Base-by-base conservation (phyloP, 352 stramenopile genomes). In the Phytophthora tubulina region DNA sequence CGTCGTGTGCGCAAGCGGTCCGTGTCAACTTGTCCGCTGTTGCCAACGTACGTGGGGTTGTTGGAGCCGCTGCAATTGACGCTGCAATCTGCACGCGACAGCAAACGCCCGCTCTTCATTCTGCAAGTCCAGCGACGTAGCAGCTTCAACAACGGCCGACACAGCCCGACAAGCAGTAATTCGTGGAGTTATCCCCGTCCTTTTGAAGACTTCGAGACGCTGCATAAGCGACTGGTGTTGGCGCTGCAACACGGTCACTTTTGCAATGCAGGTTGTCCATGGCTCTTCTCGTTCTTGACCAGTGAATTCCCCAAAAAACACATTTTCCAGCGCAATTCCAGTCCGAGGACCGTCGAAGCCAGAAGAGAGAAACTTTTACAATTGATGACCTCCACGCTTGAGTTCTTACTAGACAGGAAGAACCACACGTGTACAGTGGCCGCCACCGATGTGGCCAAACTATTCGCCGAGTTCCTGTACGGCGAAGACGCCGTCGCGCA, bases 181-280 rank as follows among this genome's bases (percentile, higher is more conserved):
- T 63, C 33, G 6, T 80, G 73, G 73, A 69, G 63, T 33, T 53
- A 27, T 4, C 33, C 63, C 21, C 55, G 51, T 9, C 35, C 69
- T 0, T 75, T 80, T 66, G 65, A 75, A 38, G 70, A 69, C n/a
- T 80, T 70, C 45, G 49, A 70, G 55, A 38, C n/a, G 30, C 62
- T 81, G 39, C 65, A 81, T 50, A 38, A 56, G 15, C 54, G 58
- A 3, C 70, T 78, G 54, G 11, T 49, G 8, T 21, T 60, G n/a
- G 59, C 64, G 17, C 44, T 80, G 42, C 70, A 78, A 27, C 73
- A 78, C 51, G 73, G 73, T 5, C 73, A 80, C 56, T 80, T 80
- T 44, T 80, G 73, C 65, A 66, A 48, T 51, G 73, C 64, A 4
- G 61, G 48, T 1, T 80, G 73, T 46, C 65, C 65, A 10, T 80